Evolutionary conservation across 805 yeast genomes (phyloP).

Genomic region (Scheffersomyces spartinae): DNA sequence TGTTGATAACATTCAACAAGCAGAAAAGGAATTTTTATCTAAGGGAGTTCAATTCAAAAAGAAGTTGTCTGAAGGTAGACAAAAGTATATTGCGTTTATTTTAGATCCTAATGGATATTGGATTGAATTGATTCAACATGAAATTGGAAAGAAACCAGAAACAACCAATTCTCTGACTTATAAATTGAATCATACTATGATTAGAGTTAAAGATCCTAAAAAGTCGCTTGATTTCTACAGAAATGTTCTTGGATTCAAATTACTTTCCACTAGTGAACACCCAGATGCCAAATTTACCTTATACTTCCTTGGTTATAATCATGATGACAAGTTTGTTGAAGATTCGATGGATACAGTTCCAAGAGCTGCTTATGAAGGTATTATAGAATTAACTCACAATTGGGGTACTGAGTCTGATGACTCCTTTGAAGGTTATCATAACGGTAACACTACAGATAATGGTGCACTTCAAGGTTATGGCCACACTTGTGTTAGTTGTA

Average conservation of each 20-base stretch:
- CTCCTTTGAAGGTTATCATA: slow-evolving; percentile 63
- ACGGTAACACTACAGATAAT: slow-evolving; percentile 49
- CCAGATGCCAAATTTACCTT: slow-evolving; percentile 71
- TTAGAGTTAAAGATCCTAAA: slow-evolving; percentile 78
- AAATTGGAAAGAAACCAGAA: slow-evolving; percentile 26
- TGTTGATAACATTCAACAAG: slow-evolving; percentile 61
- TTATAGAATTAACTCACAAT: slow-evolving; percentile 87
- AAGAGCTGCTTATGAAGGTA: slow-evolving; percentile 41
- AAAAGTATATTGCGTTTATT: slow-evolving; percentile 85
- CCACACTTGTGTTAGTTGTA: slow-evolving; percentile 66
- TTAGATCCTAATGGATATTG: slow-evolving; percentile 96
- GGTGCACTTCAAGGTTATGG: slow-evolving; percentile 74
- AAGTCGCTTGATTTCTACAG: slow-evolving; percentile 69
- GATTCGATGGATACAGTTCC: slow-evolving; percentile 22
- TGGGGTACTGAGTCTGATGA: slow-evolving; percentile 87
- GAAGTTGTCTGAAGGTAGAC: slow-evolving; percentile 81
- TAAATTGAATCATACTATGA: slow-evolving; percentile 82
- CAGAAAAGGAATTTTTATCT: slow-evolving; percentile 47
- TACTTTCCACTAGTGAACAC: slow-evolving; percentile 44
- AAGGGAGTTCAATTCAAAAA: slow-evolving; percentile 71
- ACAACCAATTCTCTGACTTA: slow-evolving; percentile 28
- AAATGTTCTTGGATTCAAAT: slow-evolving; percentile 70
- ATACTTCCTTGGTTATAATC: slow-evolving; percentile 73
- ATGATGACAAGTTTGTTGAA: slow-evolving; percentile 31
- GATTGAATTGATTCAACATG: slow-evolving; percentile 76